Base-by-base conservation (phyloP, 495 filamentous ascomycete genomes). In the Articulospora tetracladia region DNA sequence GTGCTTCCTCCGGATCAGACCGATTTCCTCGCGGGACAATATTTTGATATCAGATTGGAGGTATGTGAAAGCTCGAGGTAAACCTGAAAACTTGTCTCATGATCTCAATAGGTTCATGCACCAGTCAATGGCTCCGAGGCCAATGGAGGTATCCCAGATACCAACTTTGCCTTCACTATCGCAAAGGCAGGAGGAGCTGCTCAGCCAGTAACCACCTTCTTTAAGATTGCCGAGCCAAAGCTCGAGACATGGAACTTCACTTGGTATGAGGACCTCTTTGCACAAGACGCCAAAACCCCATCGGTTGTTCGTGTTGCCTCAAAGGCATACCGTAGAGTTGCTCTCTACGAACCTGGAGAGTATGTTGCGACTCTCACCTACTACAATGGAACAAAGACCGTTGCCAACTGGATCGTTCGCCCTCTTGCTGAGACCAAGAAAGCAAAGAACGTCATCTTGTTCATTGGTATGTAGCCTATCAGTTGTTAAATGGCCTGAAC, bases 391-490 rank as follows among this genome's bases (percentile, higher is more conserved):
- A 76, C 77, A 62, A 87, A 72, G 55, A 90, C 88, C 11, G 78
- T 76, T 22, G 87, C 87, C 1, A 83, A 78, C 59, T 91, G 88
- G 88, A 67, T 81, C 10, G 88, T 91, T 11, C 81, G 88, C n/a
- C 83, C 86, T 53, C 61, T 90, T 12, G 76, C 77, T 20, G 76
- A 76, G 3, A 75, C 76, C 70, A 83, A 87, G 67, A 86, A 82
- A 73, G 83, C 87, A 2, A 91, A 91, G 83, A 91, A 91, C 64
- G 81, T 91, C 58, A 80, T 91, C 54, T 78, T 91, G 51, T 91
- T 91, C 73, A 84, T 91, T 54, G 88, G 87, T 69, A 68, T 34
- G 70, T 13, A 12, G 6, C 0, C 8, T 13, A 15, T n/a, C 2
- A 1, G 8, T 0, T 10, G 2, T 20, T 3, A 20, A 17, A 23